phyloP scores from a whole-genome alignment of 1,284 basidiomycete species.

The Pholiota adiposa region DNA sequence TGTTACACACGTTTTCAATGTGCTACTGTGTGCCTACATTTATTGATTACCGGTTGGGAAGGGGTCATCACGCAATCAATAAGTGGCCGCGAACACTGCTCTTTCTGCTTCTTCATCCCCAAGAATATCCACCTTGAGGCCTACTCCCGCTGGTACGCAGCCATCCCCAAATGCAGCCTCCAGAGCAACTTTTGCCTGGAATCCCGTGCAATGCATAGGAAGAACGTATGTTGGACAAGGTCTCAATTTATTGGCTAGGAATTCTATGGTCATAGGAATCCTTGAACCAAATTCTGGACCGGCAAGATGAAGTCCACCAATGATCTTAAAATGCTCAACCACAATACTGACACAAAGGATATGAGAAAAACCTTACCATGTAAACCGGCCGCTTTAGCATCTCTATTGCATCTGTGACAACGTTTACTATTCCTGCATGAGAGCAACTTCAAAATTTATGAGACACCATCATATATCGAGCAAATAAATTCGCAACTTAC shows the following conservation, averaged over 20 bases:
- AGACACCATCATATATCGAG: background rate
- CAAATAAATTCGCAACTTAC: constrained; percentile 43
- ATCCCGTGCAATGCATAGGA: constrained; percentile 86
- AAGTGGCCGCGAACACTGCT: constrained; percentile 22
- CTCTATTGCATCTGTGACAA: constrained; percentile 67
- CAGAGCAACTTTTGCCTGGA: constrained; percentile 70
- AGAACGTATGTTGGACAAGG: constrained; percentile 74
- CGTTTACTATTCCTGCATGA: constrained; percentile 85
- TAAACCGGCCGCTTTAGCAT: constrained; percentile 72
- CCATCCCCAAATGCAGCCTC: constrained; percentile 70
- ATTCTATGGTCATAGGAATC: constrained; percentile 72
- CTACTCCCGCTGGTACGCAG: constrained; percentile 77
- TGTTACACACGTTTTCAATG: too few species aligned
- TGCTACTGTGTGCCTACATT: background rate
- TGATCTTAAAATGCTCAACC: constrained; percentile 47
- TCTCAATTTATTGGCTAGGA: constrained; percentile 59
- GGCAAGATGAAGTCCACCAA: constrained; percentile 82
- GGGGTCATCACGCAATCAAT: too few species aligned
- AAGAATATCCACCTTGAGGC: constrained; percentile 62
- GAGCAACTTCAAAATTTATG: constrained; percentile 57
- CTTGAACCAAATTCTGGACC: constrained; percentile 64
- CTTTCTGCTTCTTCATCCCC: constrained; percentile 22
- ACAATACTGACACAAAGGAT: background rate
- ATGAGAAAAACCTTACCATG: constrained; percentile 51
- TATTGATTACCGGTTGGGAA: background rate